Conservation (phyloP, 192 early-diverging fungal species). For the Backusella circina region DNA sequence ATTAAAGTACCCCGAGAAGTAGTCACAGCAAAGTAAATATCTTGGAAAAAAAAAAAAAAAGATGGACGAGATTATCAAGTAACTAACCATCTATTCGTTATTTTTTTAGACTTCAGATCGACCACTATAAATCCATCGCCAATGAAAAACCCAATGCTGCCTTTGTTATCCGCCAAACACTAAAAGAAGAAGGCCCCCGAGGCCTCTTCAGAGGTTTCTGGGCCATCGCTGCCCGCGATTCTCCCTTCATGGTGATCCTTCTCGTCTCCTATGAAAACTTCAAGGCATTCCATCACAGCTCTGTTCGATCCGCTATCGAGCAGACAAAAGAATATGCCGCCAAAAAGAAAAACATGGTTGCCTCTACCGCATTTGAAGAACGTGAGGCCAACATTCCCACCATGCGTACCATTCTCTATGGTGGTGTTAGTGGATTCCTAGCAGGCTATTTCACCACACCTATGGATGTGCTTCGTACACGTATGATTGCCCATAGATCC, state of each 20-base stretch:
- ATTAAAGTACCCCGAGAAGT: conserved; percentile 79
- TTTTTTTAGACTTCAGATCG: conserved; percentile 55
- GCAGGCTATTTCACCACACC: conserved; percentile 75
- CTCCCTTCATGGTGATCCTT: conserved; percentile 77
- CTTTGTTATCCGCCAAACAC: conserved; percentile 50
- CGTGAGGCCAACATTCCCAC: conserved; percentile 62
- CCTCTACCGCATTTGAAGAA: conserved; percentile 47
- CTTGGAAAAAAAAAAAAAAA: conserved; percentile 2
- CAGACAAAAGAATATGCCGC: conserved; percentile 10
- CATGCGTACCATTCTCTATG: conserved; percentile 62
- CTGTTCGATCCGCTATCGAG: conserved; percentile 26
- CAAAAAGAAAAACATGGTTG: conserved; percentile 37
- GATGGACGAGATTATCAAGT: background rate
- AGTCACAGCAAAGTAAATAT: conserved; percentile 52
- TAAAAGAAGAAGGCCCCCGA: conserved; percentile 52
- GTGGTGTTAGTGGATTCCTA: conserved; percentile 68
- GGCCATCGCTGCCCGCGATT: conserved; percentile 66
- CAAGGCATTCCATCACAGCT: conserved; percentile 60
- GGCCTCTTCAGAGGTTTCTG: conserved; percentile 72
- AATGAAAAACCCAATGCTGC: conserved; percentile 34
- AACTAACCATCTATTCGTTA: background rate
- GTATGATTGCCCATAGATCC: conserved; percentile 58
- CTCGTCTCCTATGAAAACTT: conserved; percentile 74
- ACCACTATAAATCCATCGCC: conserved; percentile 42
- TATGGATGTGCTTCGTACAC: conserved; percentile 68